phyloP scores from a whole-genome alignment of 1,139 yeast genomes.

The Candida sojae region DNA sequence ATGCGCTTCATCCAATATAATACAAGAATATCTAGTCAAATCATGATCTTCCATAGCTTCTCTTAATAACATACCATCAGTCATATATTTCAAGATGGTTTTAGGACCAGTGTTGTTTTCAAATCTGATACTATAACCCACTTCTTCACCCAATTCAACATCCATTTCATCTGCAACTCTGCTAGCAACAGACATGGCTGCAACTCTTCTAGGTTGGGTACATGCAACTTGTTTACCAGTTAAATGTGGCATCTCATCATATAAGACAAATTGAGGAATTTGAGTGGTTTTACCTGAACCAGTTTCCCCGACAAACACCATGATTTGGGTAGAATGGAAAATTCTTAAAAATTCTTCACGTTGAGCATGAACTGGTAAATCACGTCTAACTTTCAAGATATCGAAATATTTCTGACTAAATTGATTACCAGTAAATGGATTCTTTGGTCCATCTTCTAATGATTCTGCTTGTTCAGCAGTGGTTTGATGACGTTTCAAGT shows the following conservation, averaged over 20 bases:
- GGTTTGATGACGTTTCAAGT: constrained; percentile 63
- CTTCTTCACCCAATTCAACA: constrained; percentile 86
- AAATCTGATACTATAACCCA: constrained; percentile 91
- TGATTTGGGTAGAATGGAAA: constrained; percentile 85
- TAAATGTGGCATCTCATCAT: constrained; percentile 87
- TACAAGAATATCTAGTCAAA: constrained; percentile 78
- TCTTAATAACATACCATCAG: constrained; percentile 96
- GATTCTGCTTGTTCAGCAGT: constrained; percentile 69
- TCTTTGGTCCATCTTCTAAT: constrained; percentile 63
- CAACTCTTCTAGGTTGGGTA: constrained; percentile 97
- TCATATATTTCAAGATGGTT: constrained; percentile 92
- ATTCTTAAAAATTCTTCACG: constrained; percentile 82
- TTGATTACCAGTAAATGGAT: constrained; percentile 75
- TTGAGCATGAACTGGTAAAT: constrained; percentile 92
- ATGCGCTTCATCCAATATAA: constrained; percentile 96
- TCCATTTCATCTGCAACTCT: constrained; percentile 98
- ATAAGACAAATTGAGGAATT: constrained; percentile 92
- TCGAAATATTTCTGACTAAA: constrained; percentile 70
- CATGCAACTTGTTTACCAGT: constrained; percentile 84
- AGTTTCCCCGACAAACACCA: constrained; percentile 98
- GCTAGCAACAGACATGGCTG: constrained; percentile 96
- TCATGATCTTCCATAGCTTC: constrained; percentile 98
- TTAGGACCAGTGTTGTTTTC: constrained; percentile 82
- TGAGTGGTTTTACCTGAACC: constrained; percentile 98
- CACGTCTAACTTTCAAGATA: constrained; percentile 76